A percentile compares a stretch with the other conserved stretches of the same genome.
Evolutionary conservation across 2,329 filamentous ascomycete genomes (phyloP).

Genomic region (Capronia epimyces): DNA sequence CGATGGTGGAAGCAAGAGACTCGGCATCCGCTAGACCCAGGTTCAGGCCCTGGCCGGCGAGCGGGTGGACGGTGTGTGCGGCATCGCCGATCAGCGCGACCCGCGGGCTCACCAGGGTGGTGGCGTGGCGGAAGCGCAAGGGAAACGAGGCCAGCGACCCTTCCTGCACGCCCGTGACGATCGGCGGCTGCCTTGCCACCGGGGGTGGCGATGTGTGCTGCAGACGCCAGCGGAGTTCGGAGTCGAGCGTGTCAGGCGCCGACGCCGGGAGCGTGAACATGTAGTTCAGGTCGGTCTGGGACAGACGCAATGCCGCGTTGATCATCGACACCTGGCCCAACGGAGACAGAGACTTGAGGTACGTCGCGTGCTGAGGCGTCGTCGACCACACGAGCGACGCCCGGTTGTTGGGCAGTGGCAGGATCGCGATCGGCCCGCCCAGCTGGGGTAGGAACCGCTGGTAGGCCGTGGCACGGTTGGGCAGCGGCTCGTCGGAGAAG

Average conservation of each 20-base stretch:
- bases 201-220: constrained; percentile 57
- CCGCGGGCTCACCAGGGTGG: constrained; percentile 85
- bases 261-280: constrained; percentile 62
- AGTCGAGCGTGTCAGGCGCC: constrained; percentile 13
- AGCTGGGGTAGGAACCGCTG: constrained; percentile 85
- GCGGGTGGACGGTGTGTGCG: constrained; percentile 88
- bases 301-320: constrained; percentile 85
- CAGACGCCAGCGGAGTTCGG: constrained; percentile 74
- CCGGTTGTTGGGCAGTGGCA: constrained; percentile 77
- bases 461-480: constrained; percentile 61
- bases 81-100: constrained; percentile 89
- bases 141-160: constrained; percentile 84
- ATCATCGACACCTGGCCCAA: constrained; percentile 78
- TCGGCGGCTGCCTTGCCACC: constrained; percentile 53
- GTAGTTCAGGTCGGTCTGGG: constrained; percentile 71
- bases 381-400: constrained; percentile 94
- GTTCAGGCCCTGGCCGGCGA: constrained; percentile 91
- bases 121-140: constrained; percentile 84
- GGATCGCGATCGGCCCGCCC: constrained; percentile 76
- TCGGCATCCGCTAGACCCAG: constrained; percentile 86
- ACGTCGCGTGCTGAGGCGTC: constrained; percentile 69
- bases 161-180: constrained; percentile 65
- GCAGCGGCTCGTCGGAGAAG: constrained; percentile 21
- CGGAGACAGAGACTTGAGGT: constrained; percentile 68
- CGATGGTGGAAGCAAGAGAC: constrained; percentile 67